These are phyloP conservation scores for Claviceps lovelessii DNA, from an alignment of 2,329 filamentous ascomycete genomes.

Conservation along the genomic window DNA sequence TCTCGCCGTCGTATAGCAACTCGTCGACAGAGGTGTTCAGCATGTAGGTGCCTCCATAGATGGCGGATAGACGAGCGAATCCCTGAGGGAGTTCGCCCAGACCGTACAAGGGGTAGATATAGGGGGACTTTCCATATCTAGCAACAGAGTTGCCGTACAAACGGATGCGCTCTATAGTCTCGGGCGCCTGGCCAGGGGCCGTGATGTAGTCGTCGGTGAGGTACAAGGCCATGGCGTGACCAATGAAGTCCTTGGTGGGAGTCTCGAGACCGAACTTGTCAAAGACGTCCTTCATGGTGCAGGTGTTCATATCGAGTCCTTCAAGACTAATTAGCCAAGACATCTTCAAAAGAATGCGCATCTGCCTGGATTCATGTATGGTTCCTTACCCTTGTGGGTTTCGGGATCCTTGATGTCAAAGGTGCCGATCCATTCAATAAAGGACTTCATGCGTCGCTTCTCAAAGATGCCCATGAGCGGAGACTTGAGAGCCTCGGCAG, in stretches of 20 bases:
- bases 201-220: slow-evolving; percentile 79
- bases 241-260: slow-evolving; percentile 85
- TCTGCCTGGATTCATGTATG: background rate
- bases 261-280: slow-evolving; percentile 93
- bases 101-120: slow-evolving; percentile 98
- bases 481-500: slow-evolving; percentile 76
- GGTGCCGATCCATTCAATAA: slow-evolving; percentile 85
- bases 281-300: slow-evolving; percentile 96
- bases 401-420: slow-evolving; percentile 70
- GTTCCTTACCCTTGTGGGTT: slow-evolving; percentile 68
- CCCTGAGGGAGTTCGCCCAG: slow-evolving; percentile 94
- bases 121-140: slow-evolving; percentile 93
- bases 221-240: slow-evolving; percentile 96
- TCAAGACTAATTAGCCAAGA: slow-evolving; percentile 8
- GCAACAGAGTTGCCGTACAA: slow-evolving; percentile 97
- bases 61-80: slow-evolving; percentile 91
- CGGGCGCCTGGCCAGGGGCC: slow-evolving; percentile 56
- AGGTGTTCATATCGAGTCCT: slow-evolving; percentile 67
- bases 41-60: slow-evolving; percentile 99
- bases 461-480: slow-evolving; percentile 95
- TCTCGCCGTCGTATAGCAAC: slow-evolving; percentile 67
- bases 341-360: background rate
- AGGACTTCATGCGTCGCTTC: slow-evolving; percentile 92
- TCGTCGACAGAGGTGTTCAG: slow-evolving; percentile 92
- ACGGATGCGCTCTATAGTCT: slow-evolving; percentile 81